Base-by-base conservation (phyloP, 1,139 yeast species). In the Candida gigantensis region DNA sequence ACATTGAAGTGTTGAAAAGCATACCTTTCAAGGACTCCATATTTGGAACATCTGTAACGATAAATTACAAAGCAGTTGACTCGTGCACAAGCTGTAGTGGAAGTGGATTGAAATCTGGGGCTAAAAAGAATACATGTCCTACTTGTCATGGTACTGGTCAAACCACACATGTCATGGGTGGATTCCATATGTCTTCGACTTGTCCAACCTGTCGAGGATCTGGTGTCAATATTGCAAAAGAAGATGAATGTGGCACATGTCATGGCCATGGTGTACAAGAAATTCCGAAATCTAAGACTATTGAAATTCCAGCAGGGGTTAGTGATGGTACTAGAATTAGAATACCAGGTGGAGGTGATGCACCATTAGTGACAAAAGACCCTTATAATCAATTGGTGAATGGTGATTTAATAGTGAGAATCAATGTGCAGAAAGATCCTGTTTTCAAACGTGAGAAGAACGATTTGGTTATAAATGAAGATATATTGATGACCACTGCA, bases 121-220 rank as follows among this genome's bases (percentile, higher is more conserved):
- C 81, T 44, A 74, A 79, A 58, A 85, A 87, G 58, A 68, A 80
- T 13, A 86, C 95, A 0, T 92, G 98, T 71, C 69, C 79, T 2
- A 68, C 87, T 3, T 92, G 99, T 69, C 90, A 89, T 41, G 99
- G 99, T 41, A 77, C 96, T 0, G 99, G 99, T 6, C 84, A 90
- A 32, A 79, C 85, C 16, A 85, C 90, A 15, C 97, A 90, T 53
- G 70, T 79, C 39, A 75, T 89, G 58, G 97, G 96, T 7, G 97
- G 97, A 0, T 94, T 92, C 77, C 97, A 90, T 53, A 89, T 94
- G 96, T 82, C 96, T 2, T 82, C 96, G 3, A 88, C 97, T 10
- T 92, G 99, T 73, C 74, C 75, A 36, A 68, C 82, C 2, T 92
- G 99, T 72, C 81, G 75, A 34, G 99, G 99, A 30, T 68, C 86